Conservation (phyloP, 495 filamentous ascomycete genomes). For the Neurospora discreta region DNA sequence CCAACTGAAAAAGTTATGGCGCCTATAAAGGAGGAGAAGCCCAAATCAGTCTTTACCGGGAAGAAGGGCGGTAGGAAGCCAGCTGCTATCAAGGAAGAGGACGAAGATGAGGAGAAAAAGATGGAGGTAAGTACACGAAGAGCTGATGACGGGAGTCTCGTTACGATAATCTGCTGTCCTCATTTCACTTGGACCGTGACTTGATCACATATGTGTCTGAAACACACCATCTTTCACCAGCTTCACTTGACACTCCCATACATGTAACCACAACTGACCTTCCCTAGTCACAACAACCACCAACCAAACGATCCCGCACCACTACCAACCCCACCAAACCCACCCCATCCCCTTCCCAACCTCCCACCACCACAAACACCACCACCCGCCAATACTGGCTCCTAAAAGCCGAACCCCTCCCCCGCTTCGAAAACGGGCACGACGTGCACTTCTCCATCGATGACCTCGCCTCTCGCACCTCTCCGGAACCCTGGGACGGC, state of each 20-base stretch:
- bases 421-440: conserved; percentile 71
- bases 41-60: background rate
- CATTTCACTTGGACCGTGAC: background rate
- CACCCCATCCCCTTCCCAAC: background rate
- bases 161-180: background rate
- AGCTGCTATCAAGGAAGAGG: background rate
- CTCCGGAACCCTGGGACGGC: conserved; percentile 82
- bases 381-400: conserved; percentile 57
- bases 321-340: background rate
- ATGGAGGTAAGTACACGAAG: background rate
- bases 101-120: background rate
- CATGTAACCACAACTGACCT: no score
- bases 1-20: background rate
- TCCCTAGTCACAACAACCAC: background rate
- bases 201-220: background rate
- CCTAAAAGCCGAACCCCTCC: conserved; percentile 89
- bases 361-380: background rate
- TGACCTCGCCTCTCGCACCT: conserved; percentile 56
- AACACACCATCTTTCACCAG: background rate
- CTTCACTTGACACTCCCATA: background rate
- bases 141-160: background rate
- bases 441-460: conserved; percentile 94
- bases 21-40: background rate
- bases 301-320: background rate
- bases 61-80: background rate